Evolutionary conservation across 768 basidiomycete genomes (phyloP), one percentile per base, ranked within the genome.

Genomic region (Tephrocybe rancida): DNA sequence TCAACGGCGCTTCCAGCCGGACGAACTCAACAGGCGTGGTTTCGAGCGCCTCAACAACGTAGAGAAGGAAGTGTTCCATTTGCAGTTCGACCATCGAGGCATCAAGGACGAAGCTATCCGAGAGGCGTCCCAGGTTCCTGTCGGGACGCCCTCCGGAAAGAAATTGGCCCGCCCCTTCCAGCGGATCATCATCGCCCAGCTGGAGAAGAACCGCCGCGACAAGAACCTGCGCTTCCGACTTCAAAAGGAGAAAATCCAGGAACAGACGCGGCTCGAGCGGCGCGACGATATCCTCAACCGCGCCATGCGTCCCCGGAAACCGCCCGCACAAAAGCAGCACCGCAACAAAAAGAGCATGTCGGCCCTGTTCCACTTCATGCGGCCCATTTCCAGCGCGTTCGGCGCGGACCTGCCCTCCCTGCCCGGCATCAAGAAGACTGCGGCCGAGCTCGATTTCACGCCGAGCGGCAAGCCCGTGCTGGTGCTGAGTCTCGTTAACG

Each of bases 291-390:
- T 87, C 48, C 73, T 92, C 34, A 87, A 82, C 64, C 83, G 81
- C 63, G 88, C 88, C 2, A 90, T 92, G 87, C 79, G 84, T 42
- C 82, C 81, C 51, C 74, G 75, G 45, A 77, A 78, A 51, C 68
- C 77, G 3, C 73, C 70, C n/a, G 57, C 63, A 25, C 82, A 83
- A 63, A 90, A 91, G 68, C 86, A 87, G 51, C 88, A 90, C 56
- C 80, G 89, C n/a, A 84, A 87, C 70, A 92, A 92, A 80, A 90
- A 91, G 71, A 92, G 89, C 73, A 88, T 92, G 77, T 92, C 86
- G 0, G 87, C 88, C 4, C 88, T 93, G 68, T 80, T 92, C 71
- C 87, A 85, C 61, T 78, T 92, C 72, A 92, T 92, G 86, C 81
- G 91, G n/a, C 92, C 91, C 1, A 85, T 92, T 47, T 94, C 92